Conservation (phyloP, 2,329 filamentous ascomycete species). For the Apiospora koreana region DNA sequence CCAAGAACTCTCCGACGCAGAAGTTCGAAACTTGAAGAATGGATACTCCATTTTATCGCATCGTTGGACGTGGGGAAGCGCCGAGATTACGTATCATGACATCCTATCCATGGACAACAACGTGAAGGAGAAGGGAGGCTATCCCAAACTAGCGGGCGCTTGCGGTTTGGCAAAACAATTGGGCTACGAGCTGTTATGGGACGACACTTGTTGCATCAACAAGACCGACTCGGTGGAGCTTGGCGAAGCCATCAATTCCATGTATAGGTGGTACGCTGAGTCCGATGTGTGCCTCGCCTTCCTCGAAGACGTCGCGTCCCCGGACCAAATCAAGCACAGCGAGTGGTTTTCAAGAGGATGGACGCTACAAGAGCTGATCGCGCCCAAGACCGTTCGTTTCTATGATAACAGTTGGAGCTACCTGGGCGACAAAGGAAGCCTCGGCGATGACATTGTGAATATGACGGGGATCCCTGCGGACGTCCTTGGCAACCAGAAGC, state of each 20-base stretch:
- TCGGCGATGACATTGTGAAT: neutral
- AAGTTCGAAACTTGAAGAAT: neutral
- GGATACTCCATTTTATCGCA: neutral
- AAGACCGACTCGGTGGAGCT: slow-evolving; percentile 10
- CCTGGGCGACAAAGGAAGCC: neutral
- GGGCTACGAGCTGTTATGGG: neutral
- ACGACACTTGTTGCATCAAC: slow-evolving; percentile 11
- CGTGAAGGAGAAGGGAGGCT: neutral
- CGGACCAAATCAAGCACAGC: neutral
- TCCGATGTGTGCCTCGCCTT: slow-evolving; percentile 20
- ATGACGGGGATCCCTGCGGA: neutral
- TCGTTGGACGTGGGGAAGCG: neutral
- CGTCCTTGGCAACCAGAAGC: neutral
- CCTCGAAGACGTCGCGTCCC: slow-evolving; percentile 16
- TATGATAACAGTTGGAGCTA: neutral
- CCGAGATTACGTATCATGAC: neutral
- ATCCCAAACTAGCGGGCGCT: neutral
- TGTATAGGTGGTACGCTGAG: slow-evolving; percentile 21
- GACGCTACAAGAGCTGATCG: slow-evolving; percentile 9
- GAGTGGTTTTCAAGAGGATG: neutral
- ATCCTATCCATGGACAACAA: neutral
- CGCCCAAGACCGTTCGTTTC: neutral
- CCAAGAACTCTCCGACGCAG: neutral
- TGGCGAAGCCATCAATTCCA: slow-evolving; percentile 17
- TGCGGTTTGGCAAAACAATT: neutral